These are phyloP conservation scores for Fomitopsis palustris DNA, from an alignment of 1,284 basidiomycete genomes.

Conservation along the genomic window DNA sequence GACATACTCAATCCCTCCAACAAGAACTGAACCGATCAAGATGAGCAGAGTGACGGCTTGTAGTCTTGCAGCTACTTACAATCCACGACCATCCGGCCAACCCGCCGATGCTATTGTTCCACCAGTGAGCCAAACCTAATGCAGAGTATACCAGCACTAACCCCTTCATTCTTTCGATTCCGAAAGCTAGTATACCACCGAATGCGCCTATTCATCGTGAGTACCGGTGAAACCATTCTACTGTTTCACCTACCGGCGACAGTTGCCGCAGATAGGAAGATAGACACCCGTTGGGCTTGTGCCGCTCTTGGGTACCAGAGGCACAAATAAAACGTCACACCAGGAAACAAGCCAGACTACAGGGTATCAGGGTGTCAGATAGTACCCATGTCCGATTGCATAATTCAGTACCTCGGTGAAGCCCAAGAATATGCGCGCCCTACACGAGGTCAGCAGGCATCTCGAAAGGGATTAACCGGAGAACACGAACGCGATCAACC, in stretches of 20 bases:
- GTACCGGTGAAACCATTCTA: not conserved
- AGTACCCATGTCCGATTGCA: not conserved
- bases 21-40: constrained; percentile 5
- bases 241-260: constrained; percentile 34
- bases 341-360: constrained; percentile 48
- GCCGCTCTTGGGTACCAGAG: constrained; percentile 13
- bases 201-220: not conserved
- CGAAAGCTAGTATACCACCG: constrained; percentile 9
- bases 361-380: not conserved
- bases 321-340: constrained; percentile 48
- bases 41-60: not conserved
- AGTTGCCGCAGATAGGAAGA: constrained; percentile 53
- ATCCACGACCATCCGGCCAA: constrained; percentile 13
- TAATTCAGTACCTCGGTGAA: not conserved
- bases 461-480: not conserved
- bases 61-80: not conserved
- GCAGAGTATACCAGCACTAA: not conserved
- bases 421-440: not conserved
- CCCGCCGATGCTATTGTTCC: not conserved
- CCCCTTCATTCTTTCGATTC: constrained; percentile 6
- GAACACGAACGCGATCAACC: not conserved
- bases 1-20: constrained; percentile 27
- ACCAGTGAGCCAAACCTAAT: not conserved
- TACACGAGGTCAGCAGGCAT: not conserved
- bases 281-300: constrained; percentile 22